phyloP scores from a whole-genome alignment of 805 yeast genomes.

The Cyberlindnera meyerae region DNA sequence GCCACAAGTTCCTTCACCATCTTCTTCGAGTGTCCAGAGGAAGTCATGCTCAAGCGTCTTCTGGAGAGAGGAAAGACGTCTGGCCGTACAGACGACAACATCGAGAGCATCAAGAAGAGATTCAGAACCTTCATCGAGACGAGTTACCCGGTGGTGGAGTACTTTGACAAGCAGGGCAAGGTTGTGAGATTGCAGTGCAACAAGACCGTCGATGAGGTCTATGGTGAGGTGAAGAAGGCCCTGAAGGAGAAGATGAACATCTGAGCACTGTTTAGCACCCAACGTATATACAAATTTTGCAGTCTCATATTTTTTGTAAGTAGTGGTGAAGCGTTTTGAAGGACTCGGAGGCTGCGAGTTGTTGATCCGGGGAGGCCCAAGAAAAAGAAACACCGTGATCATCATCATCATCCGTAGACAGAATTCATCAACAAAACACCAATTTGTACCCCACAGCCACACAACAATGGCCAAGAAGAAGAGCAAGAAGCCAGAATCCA shows the following conservation, averaged over 20 bases:
- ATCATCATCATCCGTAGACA: too few relatives aligned
- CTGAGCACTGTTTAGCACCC: too few relatives aligned
- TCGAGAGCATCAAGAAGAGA: constrained; percentile 85
- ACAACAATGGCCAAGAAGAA: constrained; percentile 12
- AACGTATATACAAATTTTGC: too few relatives aligned
- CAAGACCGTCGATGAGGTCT: constrained; percentile 75
- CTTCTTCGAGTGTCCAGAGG: constrained; percentile 78
- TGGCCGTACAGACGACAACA: constrained; percentile 91
- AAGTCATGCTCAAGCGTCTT: constrained; percentile 77
- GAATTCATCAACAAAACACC: too few relatives aligned
- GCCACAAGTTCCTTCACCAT: constrained; percentile 68
- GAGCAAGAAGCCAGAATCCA: background rate
- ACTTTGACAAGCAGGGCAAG: constrained; percentile 64
- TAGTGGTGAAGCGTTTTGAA: too few relatives aligned
- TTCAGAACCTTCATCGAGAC: constrained; percentile 83
- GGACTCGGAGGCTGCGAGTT: too few relatives aligned
- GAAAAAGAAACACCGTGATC: too few relatives aligned
- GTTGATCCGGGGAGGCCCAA: too few relatives aligned
- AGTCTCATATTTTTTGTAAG: too few relatives aligned
- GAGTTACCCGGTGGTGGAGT: constrained; percentile 89
- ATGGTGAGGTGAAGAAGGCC: constrained; percentile 59
- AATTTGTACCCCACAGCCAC: too few relatives aligned
- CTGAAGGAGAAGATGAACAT: constrained; percentile 40
- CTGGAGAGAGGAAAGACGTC: constrained; percentile 90
- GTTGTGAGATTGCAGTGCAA: constrained; percentile 80